phyloP scores from a whole-genome alignment of 2,329 filamentous ascomycete genomes.

The Colletotrichum coccodes region DNA sequence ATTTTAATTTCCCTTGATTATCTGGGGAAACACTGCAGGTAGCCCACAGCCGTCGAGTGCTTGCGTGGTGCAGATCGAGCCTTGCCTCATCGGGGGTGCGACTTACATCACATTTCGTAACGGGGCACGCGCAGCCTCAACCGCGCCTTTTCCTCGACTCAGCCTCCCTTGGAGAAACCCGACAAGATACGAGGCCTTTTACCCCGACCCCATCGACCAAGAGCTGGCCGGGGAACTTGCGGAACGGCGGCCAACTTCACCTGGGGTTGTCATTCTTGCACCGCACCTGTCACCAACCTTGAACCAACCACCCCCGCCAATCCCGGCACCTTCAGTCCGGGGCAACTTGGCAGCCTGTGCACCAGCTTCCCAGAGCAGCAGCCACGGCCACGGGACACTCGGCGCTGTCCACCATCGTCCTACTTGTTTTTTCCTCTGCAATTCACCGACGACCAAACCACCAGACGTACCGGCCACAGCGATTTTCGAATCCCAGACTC shows the following conservation, averaged over 20 bases:
- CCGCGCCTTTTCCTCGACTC: background rate
- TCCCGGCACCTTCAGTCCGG: conserved; percentile 34
- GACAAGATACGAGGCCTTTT: background rate
- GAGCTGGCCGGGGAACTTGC: background rate
- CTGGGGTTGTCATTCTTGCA: background rate
- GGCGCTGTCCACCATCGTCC: background rate
- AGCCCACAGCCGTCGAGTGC: background rate
- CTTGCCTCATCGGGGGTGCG: conserved; percentile 3
- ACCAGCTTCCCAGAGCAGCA: background rate
- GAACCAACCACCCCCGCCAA: conserved; percentile 32
- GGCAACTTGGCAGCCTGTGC: conserved; percentile 20
- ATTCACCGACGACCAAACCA: background rate
- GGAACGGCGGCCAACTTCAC: background rate
- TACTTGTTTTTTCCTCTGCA: background rate
- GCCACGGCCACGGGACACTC: background rate
- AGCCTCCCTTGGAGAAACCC: background rate
- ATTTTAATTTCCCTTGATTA: background rate
- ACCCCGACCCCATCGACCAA: background rate
- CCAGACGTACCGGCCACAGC: background rate
- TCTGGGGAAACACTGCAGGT: background rate
- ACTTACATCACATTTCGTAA: conserved; percentile 4
- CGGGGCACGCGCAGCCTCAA: background rate
- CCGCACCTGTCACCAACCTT: conserved; percentile 14
- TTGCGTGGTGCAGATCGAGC: background rate
- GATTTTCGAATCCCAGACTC: background rate